Evolutionary conservation across 2,329 filamentous ascomycete species (phyloP).

Genomic region (Daldinia sp.): DNA sequence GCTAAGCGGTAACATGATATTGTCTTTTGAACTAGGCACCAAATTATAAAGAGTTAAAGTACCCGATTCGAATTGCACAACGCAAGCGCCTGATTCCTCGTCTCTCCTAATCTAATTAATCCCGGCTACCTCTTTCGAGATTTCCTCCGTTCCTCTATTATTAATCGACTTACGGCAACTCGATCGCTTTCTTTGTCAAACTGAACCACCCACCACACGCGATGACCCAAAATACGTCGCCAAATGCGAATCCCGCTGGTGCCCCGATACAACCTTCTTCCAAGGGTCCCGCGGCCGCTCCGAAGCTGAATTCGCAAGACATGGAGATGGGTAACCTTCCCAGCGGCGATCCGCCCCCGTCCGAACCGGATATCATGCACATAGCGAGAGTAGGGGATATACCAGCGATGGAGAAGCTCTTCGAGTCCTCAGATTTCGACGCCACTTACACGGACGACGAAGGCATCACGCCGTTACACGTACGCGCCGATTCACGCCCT

Average conservation of each 20-base stretch:
- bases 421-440: slow-evolving; percentile 81
- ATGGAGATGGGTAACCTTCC: slow-evolving; percentile 63
- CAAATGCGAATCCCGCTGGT: slow-evolving; percentile 48
- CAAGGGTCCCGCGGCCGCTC: slow-evolving; percentile 61
- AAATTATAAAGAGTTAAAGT: background rate
- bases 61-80: background rate
- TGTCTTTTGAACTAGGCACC: background rate
- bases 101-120: background rate
- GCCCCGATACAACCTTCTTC: slow-evolving; percentile 63
- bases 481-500: slow-evolving; percentile 53
- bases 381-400: slow-evolving; percentile 89
- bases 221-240: slow-evolving; percentile 54
- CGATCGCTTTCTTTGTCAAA: background rate
- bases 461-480: slow-evolving; percentile 94
- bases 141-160: background rate
- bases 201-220: background rate
- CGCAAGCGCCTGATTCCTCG: background rate
- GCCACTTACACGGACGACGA: slow-evolving; percentile 88
- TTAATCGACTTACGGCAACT: background rate
- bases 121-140: background rate
- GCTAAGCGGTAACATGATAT: background rate
- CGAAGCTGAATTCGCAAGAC: slow-evolving; percentile 63
- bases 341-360: slow-evolving; percentile 48
- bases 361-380: slow-evolving; percentile 91
- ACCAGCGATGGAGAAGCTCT: slow-evolving; percentile 85